Conservation (phyloP, 257 asterid species). For the Ilex asprella region DNA sequence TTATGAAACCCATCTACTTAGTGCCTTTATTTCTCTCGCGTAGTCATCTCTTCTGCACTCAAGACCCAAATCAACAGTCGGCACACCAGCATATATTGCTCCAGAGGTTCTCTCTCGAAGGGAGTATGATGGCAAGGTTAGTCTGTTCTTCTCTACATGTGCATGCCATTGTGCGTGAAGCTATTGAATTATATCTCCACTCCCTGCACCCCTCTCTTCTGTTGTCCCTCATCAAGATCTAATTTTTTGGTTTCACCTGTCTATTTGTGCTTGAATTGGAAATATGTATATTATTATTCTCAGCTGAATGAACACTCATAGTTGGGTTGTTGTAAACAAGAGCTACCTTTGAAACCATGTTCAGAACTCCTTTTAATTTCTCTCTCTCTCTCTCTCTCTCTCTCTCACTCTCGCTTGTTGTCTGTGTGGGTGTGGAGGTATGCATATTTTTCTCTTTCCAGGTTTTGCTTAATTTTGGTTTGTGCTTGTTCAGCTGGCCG, state of each 20-base stretch:
- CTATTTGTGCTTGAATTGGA: no score
- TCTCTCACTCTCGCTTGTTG: neutral
- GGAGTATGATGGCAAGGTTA: slow-evolving; percentile 75
- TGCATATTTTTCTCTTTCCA: neutral
- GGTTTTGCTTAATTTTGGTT: neutral
- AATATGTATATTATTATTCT: no score
- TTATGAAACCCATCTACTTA: neutral
- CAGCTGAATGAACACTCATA: no score
- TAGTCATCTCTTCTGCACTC: slow-evolving; percentile 36
- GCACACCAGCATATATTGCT: slow-evolving; percentile 72
- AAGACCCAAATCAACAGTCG: slow-evolving; percentile 71
- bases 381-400: neutral
- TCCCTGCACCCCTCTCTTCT: no score
- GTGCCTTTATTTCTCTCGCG: neutral
- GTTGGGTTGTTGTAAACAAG: no score
- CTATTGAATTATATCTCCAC: no score
- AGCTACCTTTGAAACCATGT: no score
- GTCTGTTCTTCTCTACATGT: no score
- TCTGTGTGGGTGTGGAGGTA: neutral
- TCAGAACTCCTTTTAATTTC: no score
- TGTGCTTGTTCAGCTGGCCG: slow-evolving; percentile 27
- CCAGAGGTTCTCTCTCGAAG: slow-evolving; percentile 69
- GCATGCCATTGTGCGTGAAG: no score
- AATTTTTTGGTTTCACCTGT: no score
- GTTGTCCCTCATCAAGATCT: no score